Evolutionary conservation across 441 rosid species (phyloP).

Genomic region (Dalechampia spathulata): DNA sequence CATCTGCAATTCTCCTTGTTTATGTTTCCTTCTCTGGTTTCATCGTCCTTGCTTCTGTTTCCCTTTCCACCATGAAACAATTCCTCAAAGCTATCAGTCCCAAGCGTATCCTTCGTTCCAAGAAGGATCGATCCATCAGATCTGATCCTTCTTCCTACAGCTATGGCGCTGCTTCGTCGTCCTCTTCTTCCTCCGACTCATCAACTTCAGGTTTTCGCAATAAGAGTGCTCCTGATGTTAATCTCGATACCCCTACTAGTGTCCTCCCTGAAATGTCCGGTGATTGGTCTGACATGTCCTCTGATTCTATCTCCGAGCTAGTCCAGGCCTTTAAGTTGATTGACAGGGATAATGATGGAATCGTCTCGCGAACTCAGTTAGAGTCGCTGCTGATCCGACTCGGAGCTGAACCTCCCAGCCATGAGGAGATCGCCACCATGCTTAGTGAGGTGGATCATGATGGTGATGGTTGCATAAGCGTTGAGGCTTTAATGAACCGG

Average conservation of each 20-base stretch:
- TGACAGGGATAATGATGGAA: slow-evolving; percentile 56
- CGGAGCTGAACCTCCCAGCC: slow-evolving; percentile 18
- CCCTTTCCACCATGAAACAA: slow-evolving; percentile 33
- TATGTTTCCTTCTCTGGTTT: too few relatives aligned
- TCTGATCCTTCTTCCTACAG: slow-evolving; percentile 56
- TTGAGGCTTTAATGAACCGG: slow-evolving; percentile 44
- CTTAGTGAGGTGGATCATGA: slow-evolving; percentile 46
- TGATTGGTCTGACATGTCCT: slow-evolving; percentile 37
- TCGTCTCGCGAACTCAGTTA: slow-evolving; percentile 45
- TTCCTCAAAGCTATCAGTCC: slow-evolving; percentile 46
- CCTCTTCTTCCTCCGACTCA: slow-evolving; percentile 35
- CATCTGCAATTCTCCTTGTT: not conserved
- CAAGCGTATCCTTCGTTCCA: slow-evolving; percentile 43
- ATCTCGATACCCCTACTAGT: slow-evolving; percentile 50
- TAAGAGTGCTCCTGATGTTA: slow-evolving; percentile 13
- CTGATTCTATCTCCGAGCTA: slow-evolving; percentile 34
- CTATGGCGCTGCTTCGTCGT: slow-evolving; percentile 4
- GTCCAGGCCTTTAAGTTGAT: slow-evolving; percentile 43
- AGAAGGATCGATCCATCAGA: slow-evolving; percentile 21
- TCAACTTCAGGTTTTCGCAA: slow-evolving; percentile 18
- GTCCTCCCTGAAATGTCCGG: slow-evolving; percentile 40
- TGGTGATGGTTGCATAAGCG: slow-evolving; percentile 37
- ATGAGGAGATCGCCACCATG: slow-evolving; percentile 54
- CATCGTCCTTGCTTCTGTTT: not conserved
- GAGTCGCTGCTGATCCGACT: slow-evolving; percentile 53